Evolutionary conservation across 768 basidiomycete species (phyloP).

Genomic region (Naganishia friedmannii): DNA sequence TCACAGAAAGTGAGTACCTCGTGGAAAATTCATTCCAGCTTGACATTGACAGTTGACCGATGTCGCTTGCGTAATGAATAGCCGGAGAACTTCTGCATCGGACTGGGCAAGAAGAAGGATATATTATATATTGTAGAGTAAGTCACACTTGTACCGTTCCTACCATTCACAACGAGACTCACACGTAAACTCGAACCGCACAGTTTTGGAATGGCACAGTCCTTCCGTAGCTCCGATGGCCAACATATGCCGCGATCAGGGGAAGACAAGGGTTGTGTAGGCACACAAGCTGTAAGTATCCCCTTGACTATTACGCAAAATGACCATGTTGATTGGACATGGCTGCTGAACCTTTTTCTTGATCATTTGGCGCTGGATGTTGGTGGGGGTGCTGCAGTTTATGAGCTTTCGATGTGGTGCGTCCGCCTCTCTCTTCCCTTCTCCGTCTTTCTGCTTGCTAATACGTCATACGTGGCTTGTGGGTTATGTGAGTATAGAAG

Average conservation of each 20-base stretch:
- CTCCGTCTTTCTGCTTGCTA: no score
- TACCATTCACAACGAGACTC: no score
- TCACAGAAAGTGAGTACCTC: no score
- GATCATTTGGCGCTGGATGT: not conserved
- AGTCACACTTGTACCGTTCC: not conserved
- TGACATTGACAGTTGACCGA: no score
- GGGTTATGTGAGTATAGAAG: not conserved
- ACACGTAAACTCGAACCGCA: no score
- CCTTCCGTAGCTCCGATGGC: conserved; percentile 5
- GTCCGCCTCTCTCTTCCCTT: not conserved
- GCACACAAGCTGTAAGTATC: conserved; percentile 28
- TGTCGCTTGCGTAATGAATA: not conserved
- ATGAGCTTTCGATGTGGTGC: conserved; percentile 32
- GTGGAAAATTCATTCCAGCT: no score
- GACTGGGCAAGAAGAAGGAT: conserved; percentile 19
- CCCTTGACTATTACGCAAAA: no score
- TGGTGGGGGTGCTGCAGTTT: conserved; percentile 18
- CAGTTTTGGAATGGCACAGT: conserved; percentile 32
- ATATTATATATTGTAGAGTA: conserved; percentile 29
- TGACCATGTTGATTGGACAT: not conserved
- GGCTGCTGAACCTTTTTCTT: no score
- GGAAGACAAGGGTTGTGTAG: conserved; percentile 26
- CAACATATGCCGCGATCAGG: conserved; percentile 14
- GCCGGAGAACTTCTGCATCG: conserved; percentile 33
- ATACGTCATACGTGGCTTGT: no score